These are phyloP conservation scores for Turritis glabra DNA, from an alignment of 345 rosid genomes.

Conservation along the genomic window DNA sequence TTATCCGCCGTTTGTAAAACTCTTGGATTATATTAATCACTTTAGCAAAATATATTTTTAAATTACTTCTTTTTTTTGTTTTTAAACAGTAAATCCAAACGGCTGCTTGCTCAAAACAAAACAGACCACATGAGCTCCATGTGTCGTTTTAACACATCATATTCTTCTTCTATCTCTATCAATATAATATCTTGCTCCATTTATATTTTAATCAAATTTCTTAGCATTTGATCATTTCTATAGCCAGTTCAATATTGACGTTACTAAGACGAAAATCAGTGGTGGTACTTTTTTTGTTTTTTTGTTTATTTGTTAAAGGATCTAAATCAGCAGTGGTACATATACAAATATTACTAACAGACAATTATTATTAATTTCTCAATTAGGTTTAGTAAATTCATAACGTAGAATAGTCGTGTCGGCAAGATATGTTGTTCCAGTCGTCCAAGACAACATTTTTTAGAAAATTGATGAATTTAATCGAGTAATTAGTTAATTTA, in stretches of 20 bases:
- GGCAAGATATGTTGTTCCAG: constrained; percentile 49
- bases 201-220: background rate
- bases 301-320: background rate
- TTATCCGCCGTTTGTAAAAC: background rate
- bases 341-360: background rate
- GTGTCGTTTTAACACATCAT: constrained; percentile 19
- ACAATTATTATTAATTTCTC: constrained; percentile 5
- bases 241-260: too few species aligned
- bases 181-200: background rate
- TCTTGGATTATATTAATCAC: background rate
- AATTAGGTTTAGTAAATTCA: background rate
- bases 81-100: constrained; percentile 35
- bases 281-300: too few species aligned
- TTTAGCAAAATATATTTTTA: background rate
- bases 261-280: background rate
- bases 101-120: constrained; percentile 26
- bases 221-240: background rate
- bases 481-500: background rate
- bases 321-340: background rate
- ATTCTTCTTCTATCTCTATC: constrained; percentile 8
- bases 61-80: background rate
- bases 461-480: background rate
- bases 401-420: constrained; percentile 51
- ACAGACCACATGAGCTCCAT: constrained; percentile 39
- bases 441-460: background rate